Evolutionary conservation across 1,284 basidiomycete genomes (phyloP).

Genomic region (Cryptococcus depauperatus): DNA sequence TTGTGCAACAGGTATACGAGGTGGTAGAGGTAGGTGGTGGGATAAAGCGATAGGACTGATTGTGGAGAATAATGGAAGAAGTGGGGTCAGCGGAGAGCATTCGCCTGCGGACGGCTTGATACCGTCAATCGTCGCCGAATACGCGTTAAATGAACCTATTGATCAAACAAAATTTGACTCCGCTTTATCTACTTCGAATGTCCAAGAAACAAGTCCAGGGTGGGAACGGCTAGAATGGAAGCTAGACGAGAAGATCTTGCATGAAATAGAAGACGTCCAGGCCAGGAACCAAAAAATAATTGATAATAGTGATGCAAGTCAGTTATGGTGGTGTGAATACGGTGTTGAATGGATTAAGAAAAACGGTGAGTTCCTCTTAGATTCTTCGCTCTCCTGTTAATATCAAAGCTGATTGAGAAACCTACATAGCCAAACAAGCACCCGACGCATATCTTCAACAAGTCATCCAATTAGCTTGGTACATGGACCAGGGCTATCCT

Average conservation of each 20-base stretch:
- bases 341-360: slow-evolving; percentile 87
- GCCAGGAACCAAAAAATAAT: slow-evolving; percentile 57
- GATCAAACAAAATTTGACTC: slow-evolving; percentile 47
- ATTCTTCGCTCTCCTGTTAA: neutral
- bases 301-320: slow-evolving; percentile 72
- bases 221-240: slow-evolving; percentile 73
- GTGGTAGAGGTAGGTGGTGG: slow-evolving; percentile 78
- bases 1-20: slow-evolving; percentile 59
- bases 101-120: slow-evolving; percentile 86
- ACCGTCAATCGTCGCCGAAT: slow-evolving; percentile 84
- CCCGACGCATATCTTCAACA: slow-evolving; percentile 91
- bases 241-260: slow-evolving; percentile 55
- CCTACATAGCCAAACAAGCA: slow-evolving; percentile 56
- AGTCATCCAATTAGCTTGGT: slow-evolving; percentile 89
- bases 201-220: slow-evolving; percentile 25
- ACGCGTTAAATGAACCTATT: slow-evolving; percentile 60
- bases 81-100: slow-evolving; percentile 86
- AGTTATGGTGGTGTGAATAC: slow-evolving; percentile 78
- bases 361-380: slow-evolving; percentile 50
- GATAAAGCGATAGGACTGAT: slow-evolving; percentile 81
- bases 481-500: slow-evolving; percentile 64
- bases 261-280: slow-evolving; percentile 58
- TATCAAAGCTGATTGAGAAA: neutral
- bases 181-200: slow-evolving; percentile 12
- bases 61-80: slow-evolving; percentile 77